Percentiles rank a stretch among this genome's conserved stretches.
Evolutionary conservation across 176 grass and related monocot species (phyloP).

Genomic region (Elymus sibiricus): DNA sequence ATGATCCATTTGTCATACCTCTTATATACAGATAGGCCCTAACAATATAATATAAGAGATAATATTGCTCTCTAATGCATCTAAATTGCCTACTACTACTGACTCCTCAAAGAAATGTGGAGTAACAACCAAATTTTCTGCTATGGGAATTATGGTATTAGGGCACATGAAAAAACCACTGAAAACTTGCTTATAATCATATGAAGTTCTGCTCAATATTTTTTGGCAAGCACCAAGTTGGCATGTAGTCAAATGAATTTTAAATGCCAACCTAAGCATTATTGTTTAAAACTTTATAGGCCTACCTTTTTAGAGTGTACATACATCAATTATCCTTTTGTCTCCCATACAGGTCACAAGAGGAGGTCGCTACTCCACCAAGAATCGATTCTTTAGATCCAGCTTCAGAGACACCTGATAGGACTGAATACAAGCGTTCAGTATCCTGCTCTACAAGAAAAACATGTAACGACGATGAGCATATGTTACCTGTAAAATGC

Average conservation of each 20-base stretch:
- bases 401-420: constrained; percentile 36
- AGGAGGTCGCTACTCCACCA: constrained; percentile 34
- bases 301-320: not conserved
- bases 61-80: not conserved
- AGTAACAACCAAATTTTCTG: not conserved
- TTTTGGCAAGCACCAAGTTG: not conserved
- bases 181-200: not conserved
- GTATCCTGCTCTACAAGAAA: constrained; percentile 5
- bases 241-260: not conserved
- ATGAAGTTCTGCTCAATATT: not conserved
- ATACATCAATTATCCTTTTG: constrained; percentile 16
- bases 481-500: constrained; percentile 29
- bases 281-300: constrained; percentile 15
- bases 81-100: not conserved
- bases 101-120: not conserved
- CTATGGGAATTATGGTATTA: not conserved
- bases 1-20: not conserved
- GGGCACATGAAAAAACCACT: not conserved
- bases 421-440: constrained; percentile 21
- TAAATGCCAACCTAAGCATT: constrained; percentile 4
- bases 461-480: not conserved
- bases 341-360: constrained; percentile 62
- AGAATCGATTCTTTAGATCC: constrained; percentile 30
- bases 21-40: constrained; percentile 2
- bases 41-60: not conserved